Evolutionary conservation across 75 land plant species (phyloP), one percentile per base, ranked within the genome.

Genomic region (Chamaecyparis obtusa): DNA sequence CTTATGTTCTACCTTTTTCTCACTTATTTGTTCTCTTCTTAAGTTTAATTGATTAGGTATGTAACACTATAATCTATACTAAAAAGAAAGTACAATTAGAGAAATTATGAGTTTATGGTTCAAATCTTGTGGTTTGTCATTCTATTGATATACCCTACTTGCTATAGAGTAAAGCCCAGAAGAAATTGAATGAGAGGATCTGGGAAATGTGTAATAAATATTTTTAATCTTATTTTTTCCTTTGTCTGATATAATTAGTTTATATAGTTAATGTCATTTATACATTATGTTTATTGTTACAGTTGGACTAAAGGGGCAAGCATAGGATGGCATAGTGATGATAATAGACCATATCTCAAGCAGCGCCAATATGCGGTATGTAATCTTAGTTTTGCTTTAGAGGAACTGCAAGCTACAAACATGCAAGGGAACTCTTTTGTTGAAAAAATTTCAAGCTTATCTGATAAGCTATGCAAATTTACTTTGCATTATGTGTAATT

Each of bases 301-400:
- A 97, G 99, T 87, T 95, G 99, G 99, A 87, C 86, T 64, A 88
- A 85, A 87, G 99, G 99, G 76, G 93, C 97, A 79, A 94, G 86
- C 60, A 97, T 95, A 87, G 97, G 97, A 84, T 97, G 99, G 99
- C 99, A 97, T 54, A 94, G 96, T 86, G 99, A 97, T 91, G 92
- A 97, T 86, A 95, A 97, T 78, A 90, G 93, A 76, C 92, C 93
- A 30, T 97, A 97, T 85, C 92, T 97, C 39, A 93, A 91, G 78
- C 99, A 97, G 51, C 86, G 99, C 17, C 93, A 94, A 55, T 97
- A 93, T 89, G 88, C 99, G 88, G 99, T 96, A 82, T 27, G 88
- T 90, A 41, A 49, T 41, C 36, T 17, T 35, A 30, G 16, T 15
- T n/a, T 55, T 84, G 36, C 64, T 44, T 55, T 17, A 15, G 19